These are phyloP conservation scores for Pirum gemmata DNA, from an alignment of 78 protist species.

Conservation along the genomic window DNA sequence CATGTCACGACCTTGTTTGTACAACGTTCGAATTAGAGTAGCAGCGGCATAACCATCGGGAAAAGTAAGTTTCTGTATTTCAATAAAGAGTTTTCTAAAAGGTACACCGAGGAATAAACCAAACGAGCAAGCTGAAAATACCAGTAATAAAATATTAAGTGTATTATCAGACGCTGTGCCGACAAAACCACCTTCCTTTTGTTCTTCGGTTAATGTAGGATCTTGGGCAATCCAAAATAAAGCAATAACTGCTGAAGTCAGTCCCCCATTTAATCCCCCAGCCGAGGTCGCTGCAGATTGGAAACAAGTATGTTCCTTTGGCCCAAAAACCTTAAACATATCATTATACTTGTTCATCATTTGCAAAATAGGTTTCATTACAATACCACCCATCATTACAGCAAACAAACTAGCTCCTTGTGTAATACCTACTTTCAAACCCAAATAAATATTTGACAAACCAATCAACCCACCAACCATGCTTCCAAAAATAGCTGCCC, in stretches of 20 bases:
- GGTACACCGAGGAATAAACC: constrained; percentile 35
- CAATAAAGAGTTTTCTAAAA: not conserved
- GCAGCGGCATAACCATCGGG: constrained; percentile 44
- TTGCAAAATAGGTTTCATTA: constrained; percentile 19
- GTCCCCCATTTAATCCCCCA: constrained; percentile 46
- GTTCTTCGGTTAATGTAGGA: not conserved
- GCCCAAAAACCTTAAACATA: constrained; percentile 10
- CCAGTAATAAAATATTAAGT: constrained; percentile 7
- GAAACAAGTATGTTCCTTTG: constrained; percentile 39
- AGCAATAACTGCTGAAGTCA: constrained; percentile 37
- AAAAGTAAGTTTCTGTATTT: constrained; percentile 18
- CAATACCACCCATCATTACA: constrained; percentile 33
- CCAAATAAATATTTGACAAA: constrained; percentile 39
- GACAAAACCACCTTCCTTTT: constrained; percentile 19
- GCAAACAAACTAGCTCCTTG: constrained; percentile 41
- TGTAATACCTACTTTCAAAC: constrained; percentile 37
- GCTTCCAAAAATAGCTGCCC: constrained; percentile 33
- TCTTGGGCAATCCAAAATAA: constrained; percentile 23
- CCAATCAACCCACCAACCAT: constrained; percentile 26
- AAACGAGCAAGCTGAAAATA: constrained; percentile 36
- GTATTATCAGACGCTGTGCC: not conserved
- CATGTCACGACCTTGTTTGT: too few relatives aligned
- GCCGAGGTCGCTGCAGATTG: constrained; percentile 44
- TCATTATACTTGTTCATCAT: not conserved
- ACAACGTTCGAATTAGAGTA: constrained; percentile 12